phyloP scores from a whole-genome alignment of 2,329 filamentous ascomycete genomes.

The Phialophora macrospora region DNA sequence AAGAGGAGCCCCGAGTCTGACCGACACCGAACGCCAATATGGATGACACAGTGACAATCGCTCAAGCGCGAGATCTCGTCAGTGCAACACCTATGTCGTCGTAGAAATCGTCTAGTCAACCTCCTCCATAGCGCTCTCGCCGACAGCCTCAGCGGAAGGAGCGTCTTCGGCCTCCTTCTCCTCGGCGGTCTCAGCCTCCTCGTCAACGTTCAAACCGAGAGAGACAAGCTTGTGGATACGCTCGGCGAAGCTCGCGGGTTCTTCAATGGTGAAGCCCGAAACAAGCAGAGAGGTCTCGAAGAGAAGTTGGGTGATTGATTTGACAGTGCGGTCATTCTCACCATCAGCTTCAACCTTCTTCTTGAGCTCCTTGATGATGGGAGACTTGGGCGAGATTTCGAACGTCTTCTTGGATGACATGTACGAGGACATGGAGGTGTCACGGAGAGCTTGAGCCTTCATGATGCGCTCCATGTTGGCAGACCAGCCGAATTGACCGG shows the following conservation, averaged over 20 bases:
- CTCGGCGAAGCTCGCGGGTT: conserved; percentile 96
- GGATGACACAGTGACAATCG: conserved; percentile 33
- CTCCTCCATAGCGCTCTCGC: conserved; percentile 99
- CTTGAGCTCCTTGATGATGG: conserved; percentile 99
- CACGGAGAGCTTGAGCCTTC: conserved; percentile 99
- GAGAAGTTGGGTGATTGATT: conserved; percentile 97
- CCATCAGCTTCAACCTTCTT: conserved; percentile 98
- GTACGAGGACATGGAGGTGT: conserved; percentile 99
- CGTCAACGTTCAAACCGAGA: conserved; percentile 95
- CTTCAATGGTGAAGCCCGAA: conserved; percentile 99
- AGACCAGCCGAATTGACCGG: conserved; percentile 99
- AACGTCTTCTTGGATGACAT: conserved; percentile 99
- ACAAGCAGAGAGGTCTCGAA: conserved; percentile 99
- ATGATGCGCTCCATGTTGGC: conserved; percentile 99
- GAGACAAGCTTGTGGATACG: conserved; percentile 99
- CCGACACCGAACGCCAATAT: conserved; percentile 29
- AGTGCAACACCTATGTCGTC: conserved; percentile 28
- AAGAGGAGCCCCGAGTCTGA: conserved; percentile 20
- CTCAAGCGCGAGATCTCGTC: conserved; percentile 22
- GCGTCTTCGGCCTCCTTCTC: conserved; percentile 62
- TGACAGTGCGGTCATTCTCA: conserved; percentile 98
- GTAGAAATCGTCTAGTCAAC: conserved; percentile 75
- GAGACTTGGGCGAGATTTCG: conserved; percentile 98
- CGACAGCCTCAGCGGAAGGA: conserved; percentile 66
- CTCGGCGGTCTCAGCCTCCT: conserved; percentile 75